phyloP scores from a whole-genome alignment of 2,329 filamentous ascomycete genomes.

The Claviceps cyperi region DNA sequence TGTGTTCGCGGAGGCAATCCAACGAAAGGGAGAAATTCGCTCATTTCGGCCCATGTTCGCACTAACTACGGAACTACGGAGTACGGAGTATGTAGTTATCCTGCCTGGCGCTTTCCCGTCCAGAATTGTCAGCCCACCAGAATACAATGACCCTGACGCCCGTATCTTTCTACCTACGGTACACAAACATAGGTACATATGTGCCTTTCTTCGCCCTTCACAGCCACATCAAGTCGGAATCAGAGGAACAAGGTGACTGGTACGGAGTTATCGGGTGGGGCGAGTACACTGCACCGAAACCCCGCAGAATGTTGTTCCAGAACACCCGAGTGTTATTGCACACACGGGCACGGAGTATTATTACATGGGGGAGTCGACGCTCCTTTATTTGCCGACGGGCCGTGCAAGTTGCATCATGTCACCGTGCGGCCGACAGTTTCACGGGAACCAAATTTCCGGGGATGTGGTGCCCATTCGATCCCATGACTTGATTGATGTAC shows the following conservation, averaged over 20 bases:
- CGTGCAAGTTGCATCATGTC: neutral
- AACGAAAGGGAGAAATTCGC: neutral
- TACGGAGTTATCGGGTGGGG: too few species aligned
- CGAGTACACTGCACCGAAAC: neutral
- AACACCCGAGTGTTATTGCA: neutral
- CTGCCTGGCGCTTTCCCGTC: neutral
- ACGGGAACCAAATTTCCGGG: neutral
- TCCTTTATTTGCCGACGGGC: neutral
- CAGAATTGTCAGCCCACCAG: neutral
- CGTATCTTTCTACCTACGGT: too few species aligned
- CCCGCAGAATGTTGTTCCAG: neutral
- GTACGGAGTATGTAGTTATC: neutral
- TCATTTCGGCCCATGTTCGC: neutral
- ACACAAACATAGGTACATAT: too few species aligned
- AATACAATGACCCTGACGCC: too few species aligned
- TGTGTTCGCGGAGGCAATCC: too few species aligned
- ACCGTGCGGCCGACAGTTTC: neutral
- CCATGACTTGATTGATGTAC: neutral
- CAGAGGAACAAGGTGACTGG: too few species aligned
- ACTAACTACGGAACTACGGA: too few species aligned
- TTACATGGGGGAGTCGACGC: neutral
- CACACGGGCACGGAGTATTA: too few species aligned
- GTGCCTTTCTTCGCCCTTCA: neutral
- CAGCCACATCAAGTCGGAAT: neutral
- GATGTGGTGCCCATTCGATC: neutral